These are phyloP conservation scores for Eucalyptus leucophloia DNA, from an alignment of 345 rosid genomes.

Conservation along the genomic window DNA sequence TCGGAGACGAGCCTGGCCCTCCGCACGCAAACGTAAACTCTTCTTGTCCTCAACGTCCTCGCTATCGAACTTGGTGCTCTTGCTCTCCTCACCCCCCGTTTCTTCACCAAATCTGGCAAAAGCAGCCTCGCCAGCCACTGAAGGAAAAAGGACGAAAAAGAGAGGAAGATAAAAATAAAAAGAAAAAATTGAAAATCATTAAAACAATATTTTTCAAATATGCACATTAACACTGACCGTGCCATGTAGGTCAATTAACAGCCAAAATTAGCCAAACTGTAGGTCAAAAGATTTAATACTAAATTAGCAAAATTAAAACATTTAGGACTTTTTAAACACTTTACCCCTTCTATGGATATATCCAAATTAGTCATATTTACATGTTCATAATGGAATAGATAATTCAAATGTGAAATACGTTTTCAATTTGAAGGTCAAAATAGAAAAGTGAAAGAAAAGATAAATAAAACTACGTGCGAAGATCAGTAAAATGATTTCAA, in stretches of 20 bases:
- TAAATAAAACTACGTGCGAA: background rate
- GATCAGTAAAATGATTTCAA: background rate
- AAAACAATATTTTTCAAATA: too few relatives aligned
- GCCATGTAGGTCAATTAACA: accelerated
- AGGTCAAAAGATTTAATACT: too few relatives aligned
- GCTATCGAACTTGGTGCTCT: background rate
- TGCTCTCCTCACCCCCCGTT: background rate
- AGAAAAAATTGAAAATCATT: too few relatives aligned
- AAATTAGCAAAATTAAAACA: accelerated
- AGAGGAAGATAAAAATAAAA: too few relatives aligned
- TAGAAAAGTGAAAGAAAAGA: background rate
- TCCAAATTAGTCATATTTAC: background rate
- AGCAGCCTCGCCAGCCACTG: too few relatives aligned
- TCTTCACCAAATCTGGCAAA: background rate
- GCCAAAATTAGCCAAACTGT: too few relatives aligned
- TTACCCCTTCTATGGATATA: too few relatives aligned
- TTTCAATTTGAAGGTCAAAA: background rate
- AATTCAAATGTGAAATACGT: background rate
- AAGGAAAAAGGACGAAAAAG: too few relatives aligned
- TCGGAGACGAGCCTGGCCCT: background rate
- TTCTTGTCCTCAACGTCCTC: background rate
- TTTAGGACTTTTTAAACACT: too few relatives aligned
- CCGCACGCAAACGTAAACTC: slow-evolving; percentile 9
- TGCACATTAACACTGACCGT: accelerated
- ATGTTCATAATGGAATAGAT: background rate